A percentile compares a stretch with the other conserved stretches of the same genome.
phyloP scores from a whole-genome alignment of 148 eudicot genomes.

The Rhododendron mucronatum region DNA sequence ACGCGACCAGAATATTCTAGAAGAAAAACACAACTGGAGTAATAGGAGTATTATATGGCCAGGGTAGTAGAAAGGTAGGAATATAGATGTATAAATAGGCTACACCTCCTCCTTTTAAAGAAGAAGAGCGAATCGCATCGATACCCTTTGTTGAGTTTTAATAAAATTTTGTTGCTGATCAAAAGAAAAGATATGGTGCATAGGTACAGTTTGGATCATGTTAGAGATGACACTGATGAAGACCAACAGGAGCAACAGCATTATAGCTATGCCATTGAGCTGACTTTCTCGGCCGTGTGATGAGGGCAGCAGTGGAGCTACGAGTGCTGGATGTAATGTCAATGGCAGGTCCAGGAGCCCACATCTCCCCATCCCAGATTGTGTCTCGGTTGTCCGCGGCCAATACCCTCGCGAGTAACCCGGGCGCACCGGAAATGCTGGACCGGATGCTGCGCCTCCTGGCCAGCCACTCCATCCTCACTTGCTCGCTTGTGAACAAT shows the following conservation, averaged over 20 bases:
- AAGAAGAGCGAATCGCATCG: neutral
- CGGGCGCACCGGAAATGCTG: conserved; percentile 29
- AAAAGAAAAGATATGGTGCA: neutral
- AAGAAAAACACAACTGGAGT: too few species aligned
- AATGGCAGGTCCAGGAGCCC: conserved; percentile 15
- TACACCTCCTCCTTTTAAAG: neutral
- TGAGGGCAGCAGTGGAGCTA: conserved; percentile 20
- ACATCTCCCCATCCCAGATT: conserved; percentile 27
- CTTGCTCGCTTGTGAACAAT: neutral
- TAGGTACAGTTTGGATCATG: neutral
- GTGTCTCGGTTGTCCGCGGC: conserved; percentile 9
- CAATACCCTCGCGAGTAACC: conserved; percentile 6
- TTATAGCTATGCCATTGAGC: conserved; percentile 12
- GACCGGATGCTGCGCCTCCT: conserved; percentile 43
- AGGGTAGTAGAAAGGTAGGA: neutral
- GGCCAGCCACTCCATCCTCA: conserved; percentile 25
- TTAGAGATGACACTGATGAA: neutral
- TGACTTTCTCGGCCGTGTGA: conserved; percentile 2
- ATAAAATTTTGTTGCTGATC: too few species aligned
- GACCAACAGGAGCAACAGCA: conserved; percentile 3
- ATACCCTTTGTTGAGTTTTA: too few species aligned
- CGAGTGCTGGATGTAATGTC: conserved; percentile 32
- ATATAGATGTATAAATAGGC: neutral
- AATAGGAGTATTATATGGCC: too few species aligned
- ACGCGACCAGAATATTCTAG: too few species aligned